Evolutionary conservation across 1,139 yeast species (phyloP), one percentile per base, ranked within the genome.

Genomic region (Sugiyamaella novakii): DNA sequence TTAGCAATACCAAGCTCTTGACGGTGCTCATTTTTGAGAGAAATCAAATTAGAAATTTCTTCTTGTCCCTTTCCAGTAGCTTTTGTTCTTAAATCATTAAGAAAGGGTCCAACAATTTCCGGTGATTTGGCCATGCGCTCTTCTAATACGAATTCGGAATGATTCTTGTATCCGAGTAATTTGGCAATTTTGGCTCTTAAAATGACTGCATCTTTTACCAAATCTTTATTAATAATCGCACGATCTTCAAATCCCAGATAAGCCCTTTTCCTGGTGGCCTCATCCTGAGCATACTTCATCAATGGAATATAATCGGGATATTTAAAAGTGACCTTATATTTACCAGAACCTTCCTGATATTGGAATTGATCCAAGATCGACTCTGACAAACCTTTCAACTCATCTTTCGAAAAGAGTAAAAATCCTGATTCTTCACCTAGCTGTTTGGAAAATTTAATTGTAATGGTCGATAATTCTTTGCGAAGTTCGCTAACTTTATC

Each of bases 301-400:
- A 83, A 83, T 0, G 95, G 95, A 56, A 83, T 71, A 46, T 84
- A 69, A 62, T 87, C 95, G 3, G 95, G 92, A 61, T 85, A 84
- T 65, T 87, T 85, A 72, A 78, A 87, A 3, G 94, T 83, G 73
- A 87, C 83, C 63, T 83, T 83, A 61, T 69, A 76, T 60, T 76
- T 77, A 11, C 76, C 81, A 7, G 76, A 80, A 10, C 65, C 71
- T 11, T 70, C 77, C 34, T 65, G 69, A 53, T 69, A 66, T 49
- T 79, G 83, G 60, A 82, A 84, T 60, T 78, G 84, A 19, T 73
- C 75, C 54, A 84, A 58, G 1, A 79, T 78, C 53, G 80, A 80
- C 37, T 76, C 75, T 3, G 95, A 91, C 35, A 87, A 84, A 31
- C 96, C 96, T 5, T 74, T 79, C 39, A 87, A 73, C 63, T 87